Base-by-base conservation (phyloP, 164 flowering plant genomes). In the Sedum album region DNA sequence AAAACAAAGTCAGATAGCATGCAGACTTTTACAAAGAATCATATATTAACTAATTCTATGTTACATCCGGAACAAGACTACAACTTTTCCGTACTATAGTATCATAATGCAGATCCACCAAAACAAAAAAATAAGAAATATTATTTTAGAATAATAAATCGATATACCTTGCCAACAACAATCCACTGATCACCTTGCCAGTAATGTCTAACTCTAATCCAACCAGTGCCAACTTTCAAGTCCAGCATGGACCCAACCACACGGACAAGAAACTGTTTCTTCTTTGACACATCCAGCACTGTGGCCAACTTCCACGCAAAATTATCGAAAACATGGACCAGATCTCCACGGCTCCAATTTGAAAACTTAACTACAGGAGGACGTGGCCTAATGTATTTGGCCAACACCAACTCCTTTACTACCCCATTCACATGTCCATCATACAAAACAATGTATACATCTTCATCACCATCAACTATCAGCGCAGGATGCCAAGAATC, bases 331-430 rank as follows among this genome's bases (percentile, higher is more conserved):
- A 48, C 53, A 5, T 48, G 53, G 53, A 48, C 53, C 18, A 48
- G 23, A 48, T 48, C 53, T 48, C 53, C 53, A 48, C 53, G 53
- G 23, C 53, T n/a, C 53, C 53, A 48, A 48, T 48, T 48, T 48
- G 53, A 48, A 48, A 48, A 48, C 53, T 48, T 23, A 48, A 48
- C 53, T 18, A 48, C 23, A 18, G 53, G 53, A 48, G 53, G 53
- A 20, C 53, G 53, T 41, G 46, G 46, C 46, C 46, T 41, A 41
- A 41, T 41, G 15, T 41, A 41, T 2, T 41, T 41, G 11, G 53
- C 1, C 53, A 20, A 48, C 6, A 48, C 53, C 53, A 21, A 48
- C 53, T 48, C 53, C 53, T 48, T 23, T 9, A 48, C n/a, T 5
- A 48, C 53, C 5, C 53, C 53, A 48, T 48, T 48, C 23, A n/a